Conservation (phyloP, 2,329 filamentous ascomycete species). For the Chalaropsis thielavioides region DNA sequence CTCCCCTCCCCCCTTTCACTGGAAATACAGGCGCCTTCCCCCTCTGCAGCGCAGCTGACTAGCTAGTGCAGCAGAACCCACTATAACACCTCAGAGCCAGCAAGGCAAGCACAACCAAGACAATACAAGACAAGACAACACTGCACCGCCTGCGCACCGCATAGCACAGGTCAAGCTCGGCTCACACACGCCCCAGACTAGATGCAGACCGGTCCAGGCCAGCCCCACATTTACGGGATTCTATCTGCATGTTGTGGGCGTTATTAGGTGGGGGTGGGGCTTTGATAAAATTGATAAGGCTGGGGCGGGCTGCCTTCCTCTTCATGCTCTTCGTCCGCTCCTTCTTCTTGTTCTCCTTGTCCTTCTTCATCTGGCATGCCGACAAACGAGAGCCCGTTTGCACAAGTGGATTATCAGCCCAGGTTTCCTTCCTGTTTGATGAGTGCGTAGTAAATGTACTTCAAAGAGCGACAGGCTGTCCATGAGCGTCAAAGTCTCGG, state of each 20-base stretch:
- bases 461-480: too few species aligned
- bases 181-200: not conserved
- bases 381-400: too few species aligned
- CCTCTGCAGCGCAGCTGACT: not conserved
- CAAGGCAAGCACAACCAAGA: not conserved
- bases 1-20: not conserved
- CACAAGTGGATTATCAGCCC: too few species aligned
- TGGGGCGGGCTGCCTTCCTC: not conserved
- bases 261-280: not conserved
- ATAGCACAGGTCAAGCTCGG: not conserved
- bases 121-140: not conserved
- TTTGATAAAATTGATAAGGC: not conserved
- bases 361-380: too few species aligned
- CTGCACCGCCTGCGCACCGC: too few species aligned
- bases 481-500: too few species aligned
- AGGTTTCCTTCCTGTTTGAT: too few species aligned
- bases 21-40: not conserved
- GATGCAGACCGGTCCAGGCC: not conserved
- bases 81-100: not conserved
- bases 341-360: too few species aligned
- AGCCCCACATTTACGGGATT: not conserved
- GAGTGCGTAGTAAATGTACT: too few species aligned
- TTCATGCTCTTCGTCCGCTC: not conserved
- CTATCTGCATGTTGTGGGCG: not conserved
- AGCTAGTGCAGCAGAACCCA: not conserved